phyloP scores from a whole-genome alignment of 306 rosid genomes.

The Vicia villosa region DNA sequence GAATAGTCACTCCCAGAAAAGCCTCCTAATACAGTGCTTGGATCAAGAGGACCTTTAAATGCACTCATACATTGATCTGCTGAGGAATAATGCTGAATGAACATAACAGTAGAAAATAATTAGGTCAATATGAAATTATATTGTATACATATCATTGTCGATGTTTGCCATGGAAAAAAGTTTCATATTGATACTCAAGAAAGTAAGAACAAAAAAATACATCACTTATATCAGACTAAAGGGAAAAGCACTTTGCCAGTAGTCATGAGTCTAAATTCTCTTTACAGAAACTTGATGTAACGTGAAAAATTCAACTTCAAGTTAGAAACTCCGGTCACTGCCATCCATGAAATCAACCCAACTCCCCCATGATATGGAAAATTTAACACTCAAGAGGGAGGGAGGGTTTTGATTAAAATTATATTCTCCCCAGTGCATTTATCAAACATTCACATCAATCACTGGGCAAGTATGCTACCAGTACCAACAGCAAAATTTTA shows the following conservation, averaged over 20 bases:
- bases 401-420: constrained; percentile 17
- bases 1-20: constrained; percentile 81
- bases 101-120: constrained; percentile 33
- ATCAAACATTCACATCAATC: constrained; percentile 18
- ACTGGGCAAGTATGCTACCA: constrained; percentile 10
- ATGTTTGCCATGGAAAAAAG: constrained; percentile 10
- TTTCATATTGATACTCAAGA: constrained; percentile 11
- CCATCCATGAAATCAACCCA: neutral
- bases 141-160: constrained; percentile 17
- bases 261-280: neutral
- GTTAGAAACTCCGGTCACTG: constrained; percentile 8
- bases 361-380: neutral
- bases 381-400: constrained; percentile 6
- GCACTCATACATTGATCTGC: constrained; percentile 94
- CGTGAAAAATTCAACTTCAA: constrained; percentile 12
- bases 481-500: neutral
- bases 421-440: constrained; percentile 5
- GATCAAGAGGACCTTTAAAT: constrained; percentile 93
- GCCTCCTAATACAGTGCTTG: constrained; percentile 97
- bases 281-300: neutral
- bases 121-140: constrained; percentile 23
- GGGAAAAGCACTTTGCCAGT: constrained; percentile 3
- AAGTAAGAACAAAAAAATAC: constrained; percentile 20
- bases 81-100: constrained; percentile 85
- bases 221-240: constrained; percentile 10